Evolutionary conservation across 225 moss, liverwort and hornwort species (phyloP), one percentile per base, ranked within the genome.

Genomic region (Asterella californica): DNA sequence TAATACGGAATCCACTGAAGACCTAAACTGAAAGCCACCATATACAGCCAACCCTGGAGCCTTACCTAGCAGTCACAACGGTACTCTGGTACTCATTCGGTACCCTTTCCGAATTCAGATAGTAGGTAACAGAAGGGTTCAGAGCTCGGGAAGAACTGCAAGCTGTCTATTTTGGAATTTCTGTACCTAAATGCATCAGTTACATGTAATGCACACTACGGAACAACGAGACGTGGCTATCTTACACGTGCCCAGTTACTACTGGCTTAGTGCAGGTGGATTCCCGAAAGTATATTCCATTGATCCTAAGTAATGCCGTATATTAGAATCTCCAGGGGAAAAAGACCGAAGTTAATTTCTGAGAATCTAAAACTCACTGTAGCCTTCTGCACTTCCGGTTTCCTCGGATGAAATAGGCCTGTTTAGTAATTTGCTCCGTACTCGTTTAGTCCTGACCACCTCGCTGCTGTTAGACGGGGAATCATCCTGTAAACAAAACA

Each of bases 401-500:
- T 82, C 82, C 70, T 76, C 82, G 9, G 82, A 79, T 22, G 77
- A 80, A 12, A 73, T 54, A 19, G 79, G 67, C 68, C 73, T 57
- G 55, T 32, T 66, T n/a, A 10, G 85, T 30, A 47, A 52, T 76
- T 72, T 76, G 66, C 69, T 81, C 24, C 75, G 78, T 19, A 27
- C 17, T 12, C 45, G 62, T 34, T 47, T 65, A 0, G 77, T 55
- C 30, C 70, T 65, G 7, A 25, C 72, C 19, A 82, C 47, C 15
- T 82, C 79, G 49, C 76, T 68, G 5, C 76, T 80, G 36, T 77
- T 66, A 33, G 82, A 75, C 25, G 79, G 82, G 36, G 79, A 80
- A 55, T 82, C 76, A 68, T 82, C 85, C 82, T 85, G 82, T 36
- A 46, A 47, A 25, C 61, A 61, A 27, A 61, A n/a, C n/a, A n/a